These are phyloP conservation scores for Penicillium nucicola DNA, from an alignment of 495 filamentous ascomycete species.

Conservation along the genomic window DNA sequence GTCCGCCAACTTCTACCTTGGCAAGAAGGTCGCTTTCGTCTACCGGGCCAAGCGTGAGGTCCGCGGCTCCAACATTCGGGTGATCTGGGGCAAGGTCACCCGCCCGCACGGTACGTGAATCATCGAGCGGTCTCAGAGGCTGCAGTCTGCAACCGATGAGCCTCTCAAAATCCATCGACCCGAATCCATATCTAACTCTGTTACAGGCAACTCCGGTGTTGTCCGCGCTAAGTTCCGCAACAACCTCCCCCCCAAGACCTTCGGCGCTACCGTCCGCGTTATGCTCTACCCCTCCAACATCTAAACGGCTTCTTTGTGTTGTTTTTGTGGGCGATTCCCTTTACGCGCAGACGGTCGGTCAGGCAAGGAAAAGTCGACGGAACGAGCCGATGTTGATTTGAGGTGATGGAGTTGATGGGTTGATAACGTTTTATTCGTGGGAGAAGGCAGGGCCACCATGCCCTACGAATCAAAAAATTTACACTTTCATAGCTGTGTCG, in stretches of 20 bases:
- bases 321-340: conserved; percentile 39
- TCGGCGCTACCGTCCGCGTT: conserved; percentile 94
- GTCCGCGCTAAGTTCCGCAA: conserved; percentile 92
- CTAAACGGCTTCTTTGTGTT: conserved; percentile 40
- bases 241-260: conserved; percentile 92
- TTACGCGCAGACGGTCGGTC: conserved; percentile 45
- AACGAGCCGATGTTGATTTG: conserved; percentile 40
- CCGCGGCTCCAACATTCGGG: conserved; percentile 93
- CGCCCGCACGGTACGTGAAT: conserved; percentile 76
- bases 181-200: conserved; percentile 9
- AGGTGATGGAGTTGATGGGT: conserved; percentile 46
- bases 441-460: conserved; percentile 44
- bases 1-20: conserved; percentile 86
- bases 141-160: no score
- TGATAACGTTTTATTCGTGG: conserved; percentile 45
- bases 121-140: no score
- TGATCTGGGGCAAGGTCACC: conserved; percentile 99
- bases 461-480: conserved; percentile 46
- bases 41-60: conserved; percentile 90
- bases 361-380: conserved; percentile 41
- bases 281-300: conserved; percentile 93
- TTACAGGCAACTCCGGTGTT: conserved; percentile 86
- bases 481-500: conserved; percentile 23
- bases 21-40: conserved; percentile 96
- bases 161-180: not conserved